Percentiles rank a stretch among this genome's conserved stretches.
These are phyloP conservation scores for Mucor velutinosus DNA, from an alignment of 371 early-diverging fungal species.

Conservation along the genomic window DNA sequence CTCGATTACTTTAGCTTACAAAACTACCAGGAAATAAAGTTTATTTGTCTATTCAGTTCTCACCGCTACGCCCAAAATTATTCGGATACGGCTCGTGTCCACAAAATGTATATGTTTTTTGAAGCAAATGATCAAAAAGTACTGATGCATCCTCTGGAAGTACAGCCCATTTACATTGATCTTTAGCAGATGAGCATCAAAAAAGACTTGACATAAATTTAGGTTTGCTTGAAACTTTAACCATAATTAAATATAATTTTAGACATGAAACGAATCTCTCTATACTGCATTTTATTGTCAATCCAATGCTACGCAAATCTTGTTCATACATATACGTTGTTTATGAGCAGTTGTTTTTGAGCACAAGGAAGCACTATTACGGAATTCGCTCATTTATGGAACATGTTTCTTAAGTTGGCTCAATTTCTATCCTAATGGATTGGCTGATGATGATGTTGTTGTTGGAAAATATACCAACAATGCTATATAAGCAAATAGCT, in stretches of 20 bases:
- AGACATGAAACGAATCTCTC: background rate
- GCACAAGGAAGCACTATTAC: background rate
- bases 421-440: background rate
- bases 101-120: background rate
- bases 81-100: background rate
- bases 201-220: background rate
- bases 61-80: background rate
- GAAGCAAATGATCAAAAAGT: background rate
- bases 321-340: background rate
- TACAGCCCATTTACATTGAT: background rate
- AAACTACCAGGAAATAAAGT: background rate
- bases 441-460: background rate
- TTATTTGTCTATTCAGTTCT: background rate
- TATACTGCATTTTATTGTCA: background rate
- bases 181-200: background rate
- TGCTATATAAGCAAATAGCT: background rate
- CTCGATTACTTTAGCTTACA: background rate
- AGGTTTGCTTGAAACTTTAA: background rate
- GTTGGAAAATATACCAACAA: background rate
- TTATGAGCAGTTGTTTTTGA: background rate
- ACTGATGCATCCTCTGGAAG: background rate
- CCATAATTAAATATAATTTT: background rate
- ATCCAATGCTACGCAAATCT: background rate
- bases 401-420: background rate
- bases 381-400: background rate